phyloP scores from a whole-genome alignment of 2,329 filamentous ascomycete species.

The Clonostachys sp. region DNA sequence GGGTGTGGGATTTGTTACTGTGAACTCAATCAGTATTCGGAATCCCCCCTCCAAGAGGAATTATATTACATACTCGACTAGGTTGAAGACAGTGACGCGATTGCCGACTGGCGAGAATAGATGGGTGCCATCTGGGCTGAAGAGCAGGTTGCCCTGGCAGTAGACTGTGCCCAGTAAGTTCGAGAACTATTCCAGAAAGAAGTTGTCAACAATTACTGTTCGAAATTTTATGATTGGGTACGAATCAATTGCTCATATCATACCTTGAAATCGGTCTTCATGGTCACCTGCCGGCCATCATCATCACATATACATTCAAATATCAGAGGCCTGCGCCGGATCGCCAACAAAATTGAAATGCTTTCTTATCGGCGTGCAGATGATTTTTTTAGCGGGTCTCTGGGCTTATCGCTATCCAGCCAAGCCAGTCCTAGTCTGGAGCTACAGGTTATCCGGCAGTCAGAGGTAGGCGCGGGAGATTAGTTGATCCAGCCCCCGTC shows the following conservation, averaged over 20 bases:
- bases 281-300: slow-evolving; percentile 45
- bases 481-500: slow-evolving; percentile 22
- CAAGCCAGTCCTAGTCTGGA: neutral
- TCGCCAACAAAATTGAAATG: slow-evolving; percentile 14
- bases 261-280: slow-evolving; percentile 99
- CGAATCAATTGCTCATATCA: slow-evolving; percentile 5
- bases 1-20: slow-evolving; percentile 82
- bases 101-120: slow-evolving; percentile 96
- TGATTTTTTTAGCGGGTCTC: slow-evolving; percentile 16
- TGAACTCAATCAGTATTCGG: neutral
- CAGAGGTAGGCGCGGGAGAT: slow-evolving; percentile 16
- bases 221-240: neutral
- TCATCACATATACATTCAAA: slow-evolving; percentile 8
- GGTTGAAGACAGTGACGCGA: slow-evolving; percentile 89
- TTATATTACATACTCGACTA: slow-evolving; percentile 71
- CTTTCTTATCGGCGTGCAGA: slow-evolving; percentile 7
- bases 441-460: neutral
- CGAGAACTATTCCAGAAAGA: slow-evolving; percentile 68
- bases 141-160: slow-evolving; percentile 94
- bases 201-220: neutral
- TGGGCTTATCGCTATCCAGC: neutral
- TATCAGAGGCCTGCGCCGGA: slow-evolving; percentile 8
- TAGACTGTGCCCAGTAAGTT: slow-evolving; percentile 98
- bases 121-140: slow-evolving; percentile 92
- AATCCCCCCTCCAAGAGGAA: neutral